Evolutionary conservation across 2,329 filamentous ascomycete species (phyloP).

Genomic region (Penicillium nordicum): DNA sequence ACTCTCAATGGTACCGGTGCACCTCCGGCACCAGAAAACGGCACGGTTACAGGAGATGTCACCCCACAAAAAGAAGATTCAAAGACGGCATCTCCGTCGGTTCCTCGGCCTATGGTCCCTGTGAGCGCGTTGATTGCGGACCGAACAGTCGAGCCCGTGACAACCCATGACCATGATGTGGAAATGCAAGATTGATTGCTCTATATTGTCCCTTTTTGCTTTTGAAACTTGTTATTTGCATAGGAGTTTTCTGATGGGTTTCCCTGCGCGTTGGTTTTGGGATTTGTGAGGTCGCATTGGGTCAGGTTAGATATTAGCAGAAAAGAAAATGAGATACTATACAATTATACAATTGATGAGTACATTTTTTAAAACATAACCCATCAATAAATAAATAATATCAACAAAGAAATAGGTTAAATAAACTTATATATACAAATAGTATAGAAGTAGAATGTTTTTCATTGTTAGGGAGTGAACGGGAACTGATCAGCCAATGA

Average conservation of each 20-base stretch:
- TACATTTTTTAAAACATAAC: background rate
- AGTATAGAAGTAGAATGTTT: conserved; percentile 2
- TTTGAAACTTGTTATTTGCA: conserved; percentile 17
- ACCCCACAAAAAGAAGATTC: conserved; percentile 14
- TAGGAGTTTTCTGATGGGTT: conserved; percentile 19
- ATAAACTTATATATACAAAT: no score
- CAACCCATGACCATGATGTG: conserved; percentile 51
- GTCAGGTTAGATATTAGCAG: conserved; percentile 6
- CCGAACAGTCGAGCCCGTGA: conserved; percentile 47
- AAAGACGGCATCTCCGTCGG: conserved; percentile 24
- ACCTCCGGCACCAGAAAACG: conserved; percentile 21
- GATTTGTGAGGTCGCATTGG: conserved; percentile 16
- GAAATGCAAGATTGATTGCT: conserved; percentile 49
- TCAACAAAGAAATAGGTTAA: background rate
- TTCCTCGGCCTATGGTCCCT: conserved; percentile 41
- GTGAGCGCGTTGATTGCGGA: conserved; percentile 56
- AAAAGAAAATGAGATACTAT: background rate
- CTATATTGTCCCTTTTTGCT: conserved; percentile 5
- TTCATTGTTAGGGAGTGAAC: conserved; percentile 14
- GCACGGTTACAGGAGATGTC: conserved; percentile 19
- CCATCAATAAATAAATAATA: background rate
- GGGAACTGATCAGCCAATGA: conserved; percentile 37
- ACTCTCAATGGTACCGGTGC: conserved; percentile 33
- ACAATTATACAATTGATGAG: background rate
- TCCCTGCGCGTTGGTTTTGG: conserved; percentile 6